phyloP scores from a whole-genome alignment of 208 protist species.

The Balamuthia mandrillaris region DNA sequence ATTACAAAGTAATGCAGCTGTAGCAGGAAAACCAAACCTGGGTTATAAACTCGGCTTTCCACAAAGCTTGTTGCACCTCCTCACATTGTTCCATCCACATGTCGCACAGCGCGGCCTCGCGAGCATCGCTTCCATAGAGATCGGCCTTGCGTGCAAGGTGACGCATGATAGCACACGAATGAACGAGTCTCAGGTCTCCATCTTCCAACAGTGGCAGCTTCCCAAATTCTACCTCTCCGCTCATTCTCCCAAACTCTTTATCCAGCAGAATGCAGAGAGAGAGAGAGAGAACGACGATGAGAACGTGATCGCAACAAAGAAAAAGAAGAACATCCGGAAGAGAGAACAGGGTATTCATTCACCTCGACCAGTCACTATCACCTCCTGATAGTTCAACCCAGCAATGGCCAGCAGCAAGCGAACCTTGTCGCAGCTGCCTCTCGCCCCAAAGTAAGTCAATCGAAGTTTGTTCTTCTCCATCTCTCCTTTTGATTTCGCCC shows the following conservation, averaged over 20 bases:
- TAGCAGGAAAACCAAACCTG: not conserved
- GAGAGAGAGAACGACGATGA: no score
- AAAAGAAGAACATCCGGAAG: no score
- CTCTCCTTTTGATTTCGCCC: not conserved
- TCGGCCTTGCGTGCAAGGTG: not conserved
- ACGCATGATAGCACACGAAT: not conserved
- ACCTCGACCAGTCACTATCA: not conserved
- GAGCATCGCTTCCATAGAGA: not conserved
- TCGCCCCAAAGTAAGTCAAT: constrained; percentile 2
- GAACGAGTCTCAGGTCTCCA: not conserved
- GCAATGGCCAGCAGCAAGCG: not conserved
- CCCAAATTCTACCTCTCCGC: not conserved
- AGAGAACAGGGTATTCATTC: no score
- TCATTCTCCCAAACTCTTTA: not conserved
- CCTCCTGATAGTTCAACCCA: not conserved
- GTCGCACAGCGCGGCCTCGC: not conserved
- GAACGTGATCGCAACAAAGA: no score
- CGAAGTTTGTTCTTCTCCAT: not conserved
- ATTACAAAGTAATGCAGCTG: not conserved
- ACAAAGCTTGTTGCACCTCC: not conserved
- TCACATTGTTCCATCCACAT: constrained; percentile 26
- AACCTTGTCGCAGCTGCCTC: not conserved
- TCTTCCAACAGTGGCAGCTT: not conserved
- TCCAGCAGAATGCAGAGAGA: no score
- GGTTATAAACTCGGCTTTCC: constrained; percentile 9